A percentile compares a stretch with the other conserved stretches of the same genome.
These are phyloP conservation scores for Eimeria acervulina DNA, from an alignment of 169 alveolate species.

Conservation along the genomic window DNA sequence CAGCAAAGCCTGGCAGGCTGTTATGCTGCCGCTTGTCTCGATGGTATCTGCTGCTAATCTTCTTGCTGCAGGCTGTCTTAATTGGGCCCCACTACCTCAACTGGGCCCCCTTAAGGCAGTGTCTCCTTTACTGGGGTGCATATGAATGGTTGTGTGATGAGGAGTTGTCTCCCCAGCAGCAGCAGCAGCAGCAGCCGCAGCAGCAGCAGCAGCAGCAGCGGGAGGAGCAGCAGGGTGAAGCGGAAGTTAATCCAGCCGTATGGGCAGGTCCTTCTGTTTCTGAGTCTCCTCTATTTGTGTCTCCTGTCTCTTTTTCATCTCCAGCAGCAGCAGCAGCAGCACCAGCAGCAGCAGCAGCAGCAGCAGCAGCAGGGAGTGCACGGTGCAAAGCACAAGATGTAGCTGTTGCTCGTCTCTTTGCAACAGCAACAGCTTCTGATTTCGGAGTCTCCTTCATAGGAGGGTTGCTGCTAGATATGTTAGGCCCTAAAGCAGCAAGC, in stretches of 20 bases:
- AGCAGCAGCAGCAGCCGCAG: slow-evolving; percentile 61
- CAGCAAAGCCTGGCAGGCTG: neutral
- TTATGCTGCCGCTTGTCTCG: slow-evolving; percentile 4
- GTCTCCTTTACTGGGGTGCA: slow-evolving; percentile 65
- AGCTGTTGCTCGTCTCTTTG: slow-evolving; percentile 61
- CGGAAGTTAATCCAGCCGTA: no score
- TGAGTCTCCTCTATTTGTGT: no score
- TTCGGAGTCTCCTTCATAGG: slow-evolving; percentile 77
- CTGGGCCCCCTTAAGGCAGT: slow-evolving; percentile 78
- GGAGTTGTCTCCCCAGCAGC: neutral
- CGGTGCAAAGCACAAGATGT: slow-evolving; percentile 64
- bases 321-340: slow-evolving; percentile 15
- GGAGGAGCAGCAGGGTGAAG: no score
- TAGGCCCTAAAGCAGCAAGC: slow-evolving; percentile 75
- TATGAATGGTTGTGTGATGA: slow-evolving; percentile 71
- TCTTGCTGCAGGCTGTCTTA: slow-evolving; percentile 29
- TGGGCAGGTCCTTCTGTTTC: no score
- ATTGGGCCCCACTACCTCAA: slow-evolving; percentile 77
- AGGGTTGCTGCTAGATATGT: slow-evolving; percentile 67
- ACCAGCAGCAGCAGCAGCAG: slow-evolving; percentile 25
- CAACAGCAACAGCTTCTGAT: slow-evolving; percentile 65
- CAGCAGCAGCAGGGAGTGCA: slow-evolving; percentile 19
- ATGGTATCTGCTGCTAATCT: slow-evolving; percentile 23
- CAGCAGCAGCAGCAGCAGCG: slow-evolving; percentile 37
- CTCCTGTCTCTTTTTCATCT: no score